phyloP scores from a whole-genome alignment of 495 filamentous ascomycete species.

The Aspergillus coremiiformis region DNA sequence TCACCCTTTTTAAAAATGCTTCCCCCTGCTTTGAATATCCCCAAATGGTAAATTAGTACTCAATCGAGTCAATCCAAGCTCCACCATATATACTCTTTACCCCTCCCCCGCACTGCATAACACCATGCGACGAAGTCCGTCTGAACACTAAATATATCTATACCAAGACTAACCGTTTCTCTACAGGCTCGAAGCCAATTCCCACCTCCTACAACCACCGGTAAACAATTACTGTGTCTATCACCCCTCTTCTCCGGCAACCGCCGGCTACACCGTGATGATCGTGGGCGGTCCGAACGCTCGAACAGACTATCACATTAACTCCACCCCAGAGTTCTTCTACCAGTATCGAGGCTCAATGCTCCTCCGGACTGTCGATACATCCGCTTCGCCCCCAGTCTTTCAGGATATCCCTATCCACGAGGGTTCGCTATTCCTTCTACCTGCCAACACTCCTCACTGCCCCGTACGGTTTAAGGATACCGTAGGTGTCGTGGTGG shows the following conservation, averaged over 20 bases:
- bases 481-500: slow-evolving; percentile 79
- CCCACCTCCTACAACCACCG: slow-evolving; percentile 86
- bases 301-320: slow-evolving; percentile 97
- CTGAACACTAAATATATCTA: neutral
- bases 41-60: slow-evolving; percentile 74
- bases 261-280: slow-evolving; percentile 47
- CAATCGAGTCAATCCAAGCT: neutral
- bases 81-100: slow-evolving; percentile 6
- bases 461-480: slow-evolving; percentile 62
- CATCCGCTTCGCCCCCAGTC: slow-evolving; percentile 39
- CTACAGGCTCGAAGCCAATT: slow-evolving; percentile 81
- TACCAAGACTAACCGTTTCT: neutral
- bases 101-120: neutral
- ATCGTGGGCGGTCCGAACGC: slow-evolving; percentile 96
- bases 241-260: slow-evolving; percentile 45
- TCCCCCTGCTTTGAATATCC: slow-evolving; percentile 58
- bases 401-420: slow-evolving; percentile 83
- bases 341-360: slow-evolving; percentile 91
- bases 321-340: slow-evolving; percentile 93
- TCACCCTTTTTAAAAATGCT: slow-evolving; percentile 24
- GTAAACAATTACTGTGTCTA: slow-evolving; percentile 98
- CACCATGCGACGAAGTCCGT: neutral
- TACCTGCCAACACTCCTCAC: slow-evolving; percentile 88
- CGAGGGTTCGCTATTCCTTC: slow-evolving; percentile 91
- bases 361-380: slow-evolving; percentile 83